Percentiles rank a stretch among this genome's conserved stretches.
Conservation (phyloP, 805 yeast species). For the Candida pini region DNA sequence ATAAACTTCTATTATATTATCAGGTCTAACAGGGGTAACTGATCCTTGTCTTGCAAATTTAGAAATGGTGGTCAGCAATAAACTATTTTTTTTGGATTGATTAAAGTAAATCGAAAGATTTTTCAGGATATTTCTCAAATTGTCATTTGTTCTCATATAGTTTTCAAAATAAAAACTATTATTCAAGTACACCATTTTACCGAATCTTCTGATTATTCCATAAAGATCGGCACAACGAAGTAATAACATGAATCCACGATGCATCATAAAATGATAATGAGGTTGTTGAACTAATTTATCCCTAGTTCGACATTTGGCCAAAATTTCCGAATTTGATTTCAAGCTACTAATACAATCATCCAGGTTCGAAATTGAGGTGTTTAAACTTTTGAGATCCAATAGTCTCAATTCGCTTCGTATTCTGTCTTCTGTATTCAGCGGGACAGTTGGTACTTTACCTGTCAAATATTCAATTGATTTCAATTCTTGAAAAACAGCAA, state of each 20-base stretch:
- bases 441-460: constrained; percentile 3
- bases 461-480: constrained; percentile 7
- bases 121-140: constrained; percentile 19
- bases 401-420: constrained; percentile 15
- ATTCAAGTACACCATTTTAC: constrained; percentile 40
- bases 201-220: constrained; percentile 39
- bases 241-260: constrained; percentile 35
- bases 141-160: constrained; percentile 25
- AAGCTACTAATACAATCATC: constrained; percentile 25
- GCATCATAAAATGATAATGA: constrained; percentile 30
- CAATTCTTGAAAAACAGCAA: constrained; percentile 15
- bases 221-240: constrained; percentile 47
- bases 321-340: constrained; percentile 17
- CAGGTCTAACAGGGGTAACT: constrained; percentile 29
- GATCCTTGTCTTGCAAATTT: constrained; percentile 40
- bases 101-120: constrained; percentile 25
- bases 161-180: constrained; percentile 39
- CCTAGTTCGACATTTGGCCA: constrained; percentile 19
- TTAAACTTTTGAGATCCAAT: constrained; percentile 20
- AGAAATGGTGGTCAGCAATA: constrained; percentile 42
- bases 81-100: constrained; percentile 43
- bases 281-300: constrained; percentile 18
- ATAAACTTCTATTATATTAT: constrained; percentile 33
- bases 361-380: constrained; percentile 23
- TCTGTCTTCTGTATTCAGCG: constrained; percentile 15